Conservation (phyloP, 169 alveolate species). For the Cryptosporidium ubiquitum region DNA sequence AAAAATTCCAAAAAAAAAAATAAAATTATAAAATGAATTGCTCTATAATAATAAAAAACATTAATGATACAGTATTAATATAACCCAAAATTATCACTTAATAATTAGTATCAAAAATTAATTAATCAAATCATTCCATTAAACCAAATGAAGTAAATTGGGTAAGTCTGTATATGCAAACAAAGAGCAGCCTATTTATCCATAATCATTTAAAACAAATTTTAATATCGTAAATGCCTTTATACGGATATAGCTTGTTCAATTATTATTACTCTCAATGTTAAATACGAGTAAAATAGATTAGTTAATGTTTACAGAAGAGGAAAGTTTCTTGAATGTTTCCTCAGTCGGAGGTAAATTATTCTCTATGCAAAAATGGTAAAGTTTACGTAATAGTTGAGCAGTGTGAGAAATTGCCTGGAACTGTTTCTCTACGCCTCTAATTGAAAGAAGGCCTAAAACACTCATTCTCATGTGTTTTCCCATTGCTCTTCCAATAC, state of each 20-base stretch:
- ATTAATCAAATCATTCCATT: background rate
- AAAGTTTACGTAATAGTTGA: constrained; percentile 28
- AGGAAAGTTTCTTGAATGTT: constrained; percentile 69
- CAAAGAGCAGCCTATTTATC: background rate
- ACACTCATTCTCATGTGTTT: constrained; percentile 76
- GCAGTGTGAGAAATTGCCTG: constrained; percentile 72
- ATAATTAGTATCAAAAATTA: too few species aligned
- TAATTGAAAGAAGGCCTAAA: constrained; percentile 67
- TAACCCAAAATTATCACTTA: background rate
- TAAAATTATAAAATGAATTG: background rate
- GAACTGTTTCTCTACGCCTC: constrained; percentile 68
- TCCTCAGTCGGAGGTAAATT: constrained; percentile 68
- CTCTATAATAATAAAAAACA: background rate
- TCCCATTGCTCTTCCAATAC: constrained; percentile 75
- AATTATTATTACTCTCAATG: background rate
- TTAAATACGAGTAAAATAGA: background rate
- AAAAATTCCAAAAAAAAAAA: background rate
- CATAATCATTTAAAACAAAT: background rate
- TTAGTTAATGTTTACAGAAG: constrained; percentile 13
- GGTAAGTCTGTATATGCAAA: background rate
- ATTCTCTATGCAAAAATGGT: constrained; percentile 52
- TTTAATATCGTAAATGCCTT: background rate
- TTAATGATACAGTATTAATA: background rate
- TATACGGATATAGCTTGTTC: background rate
- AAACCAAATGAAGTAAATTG: background rate